A percentile compares a stretch with the other conserved stretches of the same genome.
These are phyloP conservation scores for Penicillium sp. DNA, from an alignment of 2,329 filamentous ascomycete genomes.

Conservation along the genomic window DNA sequence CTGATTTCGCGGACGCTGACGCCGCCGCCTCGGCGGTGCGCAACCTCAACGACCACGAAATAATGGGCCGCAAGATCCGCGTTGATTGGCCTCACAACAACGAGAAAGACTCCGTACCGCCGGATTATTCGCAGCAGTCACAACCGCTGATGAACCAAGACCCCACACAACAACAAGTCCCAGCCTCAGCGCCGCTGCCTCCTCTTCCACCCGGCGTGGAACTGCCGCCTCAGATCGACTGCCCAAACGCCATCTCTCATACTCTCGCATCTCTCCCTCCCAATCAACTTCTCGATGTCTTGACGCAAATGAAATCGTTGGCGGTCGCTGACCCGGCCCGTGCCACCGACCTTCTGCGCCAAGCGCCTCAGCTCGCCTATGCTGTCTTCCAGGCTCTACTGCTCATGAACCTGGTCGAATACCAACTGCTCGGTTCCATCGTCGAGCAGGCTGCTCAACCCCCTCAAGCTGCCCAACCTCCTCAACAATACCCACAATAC, in stretches of 20 bases:
- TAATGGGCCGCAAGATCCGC: conserved; percentile 88
- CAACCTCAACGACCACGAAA: conserved; percentile 91
- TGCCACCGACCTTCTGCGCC: conserved; percentile 78
- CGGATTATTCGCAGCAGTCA: conserved; percentile 47
- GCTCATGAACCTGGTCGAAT: conserved; percentile 87
- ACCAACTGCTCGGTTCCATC: conserved; percentile 74
- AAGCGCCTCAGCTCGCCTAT: conserved; percentile 88
- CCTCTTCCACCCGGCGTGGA: conserved; percentile 81
- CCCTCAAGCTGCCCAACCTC: conserved; percentile 37
- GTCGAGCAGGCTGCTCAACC: conserved; percentile 59
- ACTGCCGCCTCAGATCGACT: conserved; percentile 74
- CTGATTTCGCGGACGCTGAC: conserved; percentile 91
- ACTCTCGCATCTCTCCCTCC: conserved; percentile 84
- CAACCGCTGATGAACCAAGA: conserved; percentile 35
- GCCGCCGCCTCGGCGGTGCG: conserved; percentile 88
- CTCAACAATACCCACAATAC: conserved; percentile 39
- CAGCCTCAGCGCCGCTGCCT: conserved; percentile 59
- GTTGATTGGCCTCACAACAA: conserved; percentile 97
- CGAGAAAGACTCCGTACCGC: conserved; percentile 61
- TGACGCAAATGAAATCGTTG: conserved; percentile 89
- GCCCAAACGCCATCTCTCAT: conserved; percentile 85
- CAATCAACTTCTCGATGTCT: conserved; percentile 84
- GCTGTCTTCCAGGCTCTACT: conserved; percentile 93
- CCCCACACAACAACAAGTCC: conserved; percentile 37
- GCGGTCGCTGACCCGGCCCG: conserved; percentile 76